Evolutionary conservation across 768 basidiomycete genomes (phyloP).

Genomic region (Arthromyces matolae): DNA sequence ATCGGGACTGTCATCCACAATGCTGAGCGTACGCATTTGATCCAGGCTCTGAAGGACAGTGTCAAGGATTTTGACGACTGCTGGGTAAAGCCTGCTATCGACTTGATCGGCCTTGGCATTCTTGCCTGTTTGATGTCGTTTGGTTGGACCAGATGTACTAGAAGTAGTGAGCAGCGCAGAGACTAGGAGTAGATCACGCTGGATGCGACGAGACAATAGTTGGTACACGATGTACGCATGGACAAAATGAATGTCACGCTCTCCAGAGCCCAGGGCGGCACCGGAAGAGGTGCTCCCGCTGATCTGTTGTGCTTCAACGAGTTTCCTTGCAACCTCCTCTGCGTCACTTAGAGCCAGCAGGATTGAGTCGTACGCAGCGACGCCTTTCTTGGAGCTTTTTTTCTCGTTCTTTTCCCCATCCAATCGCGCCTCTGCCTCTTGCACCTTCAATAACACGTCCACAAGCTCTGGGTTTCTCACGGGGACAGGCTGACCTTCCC

Average conservation of each 20-base stretch:
- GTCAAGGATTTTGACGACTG: conserved; percentile 85
- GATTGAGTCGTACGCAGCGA: conserved; percentile 85
- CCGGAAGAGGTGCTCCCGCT: conserved; percentile 35
- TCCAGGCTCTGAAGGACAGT: conserved; percentile 79
- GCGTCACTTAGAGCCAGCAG: conserved; percentile 85
- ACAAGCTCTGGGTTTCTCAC: conserved; percentile 90
- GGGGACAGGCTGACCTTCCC: conserved; percentile 83
- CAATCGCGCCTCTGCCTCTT: conserved; percentile 68
- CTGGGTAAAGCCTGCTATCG: conserved; percentile 75
- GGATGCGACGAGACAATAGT: conserved; percentile 80
- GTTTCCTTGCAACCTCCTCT: conserved; percentile 76
- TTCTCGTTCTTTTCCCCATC: conserved; percentile 28
- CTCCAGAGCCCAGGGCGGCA: conserved; percentile 35
- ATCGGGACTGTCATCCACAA: conserved; percentile 87
- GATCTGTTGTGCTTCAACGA: conserved; percentile 83
- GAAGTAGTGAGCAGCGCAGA: conserved; percentile 53
- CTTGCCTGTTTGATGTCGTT: conserved; percentile 22
- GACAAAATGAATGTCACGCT: conserved; percentile 77
- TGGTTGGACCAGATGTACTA: conserved; percentile 16
- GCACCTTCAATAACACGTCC: conserved; percentile 78
- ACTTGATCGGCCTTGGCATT: conserved; percentile 42
- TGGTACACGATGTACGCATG: conserved; percentile 87
- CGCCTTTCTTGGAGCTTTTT: conserved; percentile 66
- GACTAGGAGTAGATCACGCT: conserved; percentile 82
- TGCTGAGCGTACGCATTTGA: conserved; percentile 77